Base-by-base conservation (phyloP, 805 yeast genomes). In the Wilhelminamyces savonicus region DNA sequence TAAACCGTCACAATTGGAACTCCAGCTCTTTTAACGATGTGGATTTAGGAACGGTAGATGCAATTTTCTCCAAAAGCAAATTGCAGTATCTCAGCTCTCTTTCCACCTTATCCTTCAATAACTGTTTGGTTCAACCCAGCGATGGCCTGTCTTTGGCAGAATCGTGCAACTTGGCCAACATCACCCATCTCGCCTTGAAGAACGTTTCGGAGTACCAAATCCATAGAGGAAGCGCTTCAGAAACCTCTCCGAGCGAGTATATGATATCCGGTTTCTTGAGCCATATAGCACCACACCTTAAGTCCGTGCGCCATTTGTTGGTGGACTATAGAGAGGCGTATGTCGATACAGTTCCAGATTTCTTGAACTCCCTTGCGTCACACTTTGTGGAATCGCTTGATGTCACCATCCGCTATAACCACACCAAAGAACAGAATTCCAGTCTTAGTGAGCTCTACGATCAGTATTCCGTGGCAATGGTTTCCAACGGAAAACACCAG, bases 311-410 rank as follows among this genome's bases (percentile, higher is more conserved):
- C 16, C 44, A 44, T 11, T 36, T 69, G 16, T 43, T 46, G 11
- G 39, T 71, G 4, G 74, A 71, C 34, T 60, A 51, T 37, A 49
- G 66, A 28, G 73, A 69, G 39, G 52, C 61, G 11, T 28, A 50
- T 11, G 39, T 52, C n/a, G 74, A 69, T 41, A 52, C 63, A 1
- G 62, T 66, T 0, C 64, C 64, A 1, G 39, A 35, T 1, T 66
- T 69, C 37, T 42, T 67, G 3, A 16, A 23, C 2, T 5, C 21
- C 1, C 26, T 64, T 5, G 30, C 46, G 1, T 23, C 33, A 6
- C 26, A 30, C 0, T 34, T 30, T 1, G 39, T 71, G n/a, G 35
- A 41, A 13, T 52, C 59, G 21, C 46, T 70, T 9, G 73, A 69
- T 34, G 29, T 69, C 7, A 50, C 54, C 0, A 55, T 69, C 5